Evolutionary conservation across 345 rosid genomes (phyloP).

Genomic region (Linum usitatissimum): DNA sequence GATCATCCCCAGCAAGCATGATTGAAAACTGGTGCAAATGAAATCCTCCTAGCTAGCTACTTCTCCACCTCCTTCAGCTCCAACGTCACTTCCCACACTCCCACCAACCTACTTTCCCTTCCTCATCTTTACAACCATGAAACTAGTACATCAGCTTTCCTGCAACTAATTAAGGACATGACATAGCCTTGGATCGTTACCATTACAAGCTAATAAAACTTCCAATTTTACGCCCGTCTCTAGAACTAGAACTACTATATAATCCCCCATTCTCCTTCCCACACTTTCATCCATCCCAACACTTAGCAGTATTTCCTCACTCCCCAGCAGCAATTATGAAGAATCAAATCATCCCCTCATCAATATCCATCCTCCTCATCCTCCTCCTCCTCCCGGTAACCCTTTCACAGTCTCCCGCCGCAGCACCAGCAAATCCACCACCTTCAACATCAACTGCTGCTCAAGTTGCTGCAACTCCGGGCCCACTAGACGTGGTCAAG

Average conservation of each 20-base stretch:
- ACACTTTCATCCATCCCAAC: too few species aligned
- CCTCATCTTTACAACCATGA: too few species aligned
- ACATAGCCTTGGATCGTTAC: too few species aligned
- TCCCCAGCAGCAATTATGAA: neutral
- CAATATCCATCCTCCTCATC: neutral
- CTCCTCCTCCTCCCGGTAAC: neutral
- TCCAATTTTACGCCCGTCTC: too few species aligned
- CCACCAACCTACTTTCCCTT: neutral
- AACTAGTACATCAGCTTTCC: too few species aligned
- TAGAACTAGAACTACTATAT: too few species aligned
- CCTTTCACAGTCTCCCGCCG: constrained; percentile 13
- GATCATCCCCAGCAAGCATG: too few species aligned
- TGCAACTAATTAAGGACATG: too few species aligned
- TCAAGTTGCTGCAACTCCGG: neutral
- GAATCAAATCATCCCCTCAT: neutral
- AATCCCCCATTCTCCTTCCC: neutral
- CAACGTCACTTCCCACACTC: neutral
- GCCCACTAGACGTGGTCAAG: constrained; percentile 44
- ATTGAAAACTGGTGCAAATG: too few species aligned
- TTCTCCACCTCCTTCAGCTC: constrained; percentile 13
- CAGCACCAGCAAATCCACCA: constrained; percentile 12
- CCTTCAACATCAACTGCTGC: constrained; percentile 1
- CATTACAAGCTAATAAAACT: too few species aligned
- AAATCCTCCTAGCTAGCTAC: constrained; percentile 1
- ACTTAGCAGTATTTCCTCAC: too few species aligned